Evolutionary conservation across 768 basidiomycete genomes (phyloP), one percentile per base, ranked within the genome.

Genomic region (Agrocybe praecox): DNA sequence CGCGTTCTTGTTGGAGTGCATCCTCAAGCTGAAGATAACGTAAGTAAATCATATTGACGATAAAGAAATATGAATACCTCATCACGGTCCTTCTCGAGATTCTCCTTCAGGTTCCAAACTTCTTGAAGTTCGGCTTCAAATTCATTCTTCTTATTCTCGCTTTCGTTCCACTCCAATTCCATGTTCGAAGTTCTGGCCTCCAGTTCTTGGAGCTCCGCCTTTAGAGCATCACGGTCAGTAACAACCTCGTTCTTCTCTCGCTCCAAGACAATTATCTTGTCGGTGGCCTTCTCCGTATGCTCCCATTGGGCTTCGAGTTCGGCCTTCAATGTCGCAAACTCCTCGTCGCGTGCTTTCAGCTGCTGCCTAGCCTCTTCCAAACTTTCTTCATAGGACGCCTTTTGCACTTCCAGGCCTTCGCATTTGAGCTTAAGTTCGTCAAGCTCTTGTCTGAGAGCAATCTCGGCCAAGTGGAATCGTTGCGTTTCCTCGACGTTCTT

Each of bases 301-400:
- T 76, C 73, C 89, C 89, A 90, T 69, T 90, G 89, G 10, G 84
- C 82, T 63, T 90, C 86, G 29, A 90, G 67, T 69, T 92, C 89
- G 0, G 69, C 66, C 66, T 86, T 86, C 60, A 90, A 69, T 21
- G 82, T 72, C 7, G 55, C 67, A 44, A 75, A 73, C 57, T 83
- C 80, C 23, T 80, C 77, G 14, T 82, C 76, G 46, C 76, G 72
- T 8, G 71, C 67, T 40, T 72, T 71, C 48, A 81, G 64, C 45
- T 74, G 75, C 46, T 74, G 66, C 53, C 74, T 75, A 46, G 75
- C 65, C 11, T 71, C 70, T 58, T 80, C 74, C 46, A 82, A 46
- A 53, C 84, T 76, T 40, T 78, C 75, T 46, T 79, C 74, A 14
- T 81, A 68, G 1, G 66, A 65, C 6, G 67, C 68, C 61, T 79